Base-by-base conservation (phyloP, 495 filamentous ascomycete species). In the Glutinoglossum americanum region DNA sequence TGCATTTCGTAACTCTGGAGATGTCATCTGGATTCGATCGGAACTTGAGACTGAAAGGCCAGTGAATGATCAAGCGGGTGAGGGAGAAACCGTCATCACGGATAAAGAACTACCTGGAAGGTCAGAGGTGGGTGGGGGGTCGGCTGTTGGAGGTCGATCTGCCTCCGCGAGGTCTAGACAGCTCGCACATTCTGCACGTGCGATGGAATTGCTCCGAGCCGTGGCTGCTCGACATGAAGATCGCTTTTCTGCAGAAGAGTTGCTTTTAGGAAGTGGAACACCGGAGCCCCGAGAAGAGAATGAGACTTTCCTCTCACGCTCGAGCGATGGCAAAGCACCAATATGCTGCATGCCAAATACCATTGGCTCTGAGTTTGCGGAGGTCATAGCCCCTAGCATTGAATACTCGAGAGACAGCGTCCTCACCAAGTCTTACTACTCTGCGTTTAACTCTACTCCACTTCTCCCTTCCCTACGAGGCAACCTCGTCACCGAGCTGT, bases 1-100 rank as follows among this genome's bases (percentile, higher is more conserved):
- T 11, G 71, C 74, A 26, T 96, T 98, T 64, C 86, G 92, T 54
- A 77, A 77, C 15, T 70, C 72, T 26, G 87, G 87, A 55, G 84
- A 90, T 65, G 75, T 97, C 55, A 81, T 96, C 64, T 97, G 89
- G 89, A 77, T 94, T 39, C 83, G 82, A 37, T 87, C 84, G 58
- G 76, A 83, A 56, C 90, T 80, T 64, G 79, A 84, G 62, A 71
- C 71, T 41, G 76, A 79, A 32, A 76, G 82, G 35, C 63, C 71
- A 47, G 62, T 73, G 65, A 58, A 58, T 41, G 56, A 58, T 48
- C 11, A 48, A 33, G 44, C 59, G 21, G 65, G 64, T n/a, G 63
- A 68, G 23, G 67, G 69, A 30, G 71, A 74, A 51, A 67, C 61
- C 21, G 69, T 76, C 28, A 65, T 75, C 57, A 65, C 67, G 21